Percentiles rank a stretch among this genome's conserved stretches.
Evolutionary conservation across 805 yeast genomes (phyloP).

Genomic region (Teunomyces stri): DNA sequence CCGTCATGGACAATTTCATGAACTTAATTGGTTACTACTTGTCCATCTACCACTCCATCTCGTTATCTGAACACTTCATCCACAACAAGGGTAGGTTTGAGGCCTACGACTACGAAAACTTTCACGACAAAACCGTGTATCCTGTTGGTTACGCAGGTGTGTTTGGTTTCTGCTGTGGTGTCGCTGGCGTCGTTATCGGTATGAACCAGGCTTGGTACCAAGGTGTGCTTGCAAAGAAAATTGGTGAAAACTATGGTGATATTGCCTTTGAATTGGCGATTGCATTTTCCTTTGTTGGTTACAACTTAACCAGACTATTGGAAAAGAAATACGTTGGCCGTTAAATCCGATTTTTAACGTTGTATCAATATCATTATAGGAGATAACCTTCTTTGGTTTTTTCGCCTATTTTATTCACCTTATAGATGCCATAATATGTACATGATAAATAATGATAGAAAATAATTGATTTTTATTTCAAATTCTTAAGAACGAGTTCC

Average conservation of each 20-base stretch:
- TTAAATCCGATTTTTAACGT: slow-evolving; percentile 11
- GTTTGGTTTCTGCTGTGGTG: slow-evolving; percentile 77
- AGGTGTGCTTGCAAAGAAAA: slow-evolving; percentile 62
- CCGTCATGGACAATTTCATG: slow-evolving; percentile 84
- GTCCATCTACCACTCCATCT: slow-evolving; percentile 76
- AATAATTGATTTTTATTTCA: background rate
- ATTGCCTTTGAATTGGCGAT: slow-evolving; percentile 80
- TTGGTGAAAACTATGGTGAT: slow-evolving; percentile 77
- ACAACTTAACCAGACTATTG: slow-evolving; percentile 54
- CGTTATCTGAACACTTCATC: slow-evolving; percentile 79
- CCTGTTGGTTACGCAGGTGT: slow-evolving; percentile 81
- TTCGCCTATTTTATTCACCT: background rate
- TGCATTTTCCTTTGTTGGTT: slow-evolving; percentile 64
- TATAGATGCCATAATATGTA: slow-evolving; percentile 3
- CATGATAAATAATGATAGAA: slow-evolving; percentile 4
- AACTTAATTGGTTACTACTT: slow-evolving; percentile 88
- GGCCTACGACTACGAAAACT: slow-evolving; percentile 63
- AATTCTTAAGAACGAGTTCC: background rate
- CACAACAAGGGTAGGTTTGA: slow-evolving; percentile 60
- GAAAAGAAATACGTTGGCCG: slow-evolving; percentile 66
- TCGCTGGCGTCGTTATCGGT: slow-evolving; percentile 82
- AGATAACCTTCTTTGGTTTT: too few relatives aligned
- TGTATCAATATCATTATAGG: too few relatives aligned
- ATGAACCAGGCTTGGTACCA: slow-evolving; percentile 84
- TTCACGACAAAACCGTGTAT: slow-evolving; percentile 53